phyloP scores from a whole-genome alignment of 2,329 filamentous ascomycete genomes.

The Amphichorda felina region DNA sequence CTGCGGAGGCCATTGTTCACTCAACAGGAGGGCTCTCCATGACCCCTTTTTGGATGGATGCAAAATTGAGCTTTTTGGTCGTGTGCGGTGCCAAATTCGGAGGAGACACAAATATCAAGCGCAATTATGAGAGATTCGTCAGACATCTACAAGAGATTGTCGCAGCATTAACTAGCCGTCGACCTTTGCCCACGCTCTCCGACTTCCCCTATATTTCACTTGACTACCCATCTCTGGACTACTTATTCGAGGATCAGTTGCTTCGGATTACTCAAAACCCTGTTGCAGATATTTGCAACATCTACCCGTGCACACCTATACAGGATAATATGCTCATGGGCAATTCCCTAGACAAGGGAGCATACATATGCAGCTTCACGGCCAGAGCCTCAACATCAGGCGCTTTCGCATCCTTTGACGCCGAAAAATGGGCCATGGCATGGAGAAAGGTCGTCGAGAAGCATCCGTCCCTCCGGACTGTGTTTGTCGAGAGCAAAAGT shows the following conservation, averaged over 20 bases:
- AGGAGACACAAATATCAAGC: background rate
- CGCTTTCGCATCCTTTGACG: conserved; percentile 1
- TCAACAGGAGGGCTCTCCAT: conserved; percentile 3
- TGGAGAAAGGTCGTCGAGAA: conserved; percentile 11
- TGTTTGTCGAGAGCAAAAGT: conserved; percentile 16
- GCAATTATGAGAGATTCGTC: too few relatives aligned
- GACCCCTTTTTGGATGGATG: conserved; percentile 3
- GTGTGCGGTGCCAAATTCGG: conserved; percentile 3
- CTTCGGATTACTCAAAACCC: conserved; percentile 2
- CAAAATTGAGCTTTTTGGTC: conserved; percentile 3
- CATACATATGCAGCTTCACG: conserved; percentile 6
- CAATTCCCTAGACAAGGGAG: conserved; percentile 9
- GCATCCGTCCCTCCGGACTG: conserved; percentile 16
- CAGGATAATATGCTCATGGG: conserved; percentile 23
- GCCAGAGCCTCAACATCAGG: conserved; percentile 2
- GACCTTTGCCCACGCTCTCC: background rate
- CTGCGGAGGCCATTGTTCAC: conserved; percentile 1
- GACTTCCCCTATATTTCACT: conserved; percentile 1
- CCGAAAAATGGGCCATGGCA: conserved; percentile 4
- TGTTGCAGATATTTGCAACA: conserved; percentile 14
- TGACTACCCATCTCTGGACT: conserved; percentile 4
- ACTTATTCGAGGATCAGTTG: conserved; percentile 4
- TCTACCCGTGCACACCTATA: conserved; percentile 25
- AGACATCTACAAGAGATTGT: too few relatives aligned
- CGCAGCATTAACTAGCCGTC: background rate